phyloP scores from a whole-genome alignment of 345 rosid species.

The Hirschfeldia incana region DNA sequence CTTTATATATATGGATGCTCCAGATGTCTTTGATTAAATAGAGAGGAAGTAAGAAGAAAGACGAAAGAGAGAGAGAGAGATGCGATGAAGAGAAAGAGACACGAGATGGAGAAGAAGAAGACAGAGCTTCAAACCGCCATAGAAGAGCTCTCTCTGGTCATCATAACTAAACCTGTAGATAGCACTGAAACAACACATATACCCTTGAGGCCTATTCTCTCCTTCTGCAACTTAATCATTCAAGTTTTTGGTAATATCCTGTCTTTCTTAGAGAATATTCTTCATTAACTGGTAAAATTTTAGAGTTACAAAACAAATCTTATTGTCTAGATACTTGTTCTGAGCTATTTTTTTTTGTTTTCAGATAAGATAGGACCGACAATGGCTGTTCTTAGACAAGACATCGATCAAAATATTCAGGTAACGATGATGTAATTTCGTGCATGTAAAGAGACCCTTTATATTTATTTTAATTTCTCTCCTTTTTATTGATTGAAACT shows the following conservation, averaged over 20 bases:
- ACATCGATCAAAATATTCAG: constrained; percentile 77
- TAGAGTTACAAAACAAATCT: background rate
- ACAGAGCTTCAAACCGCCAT: constrained; percentile 73
- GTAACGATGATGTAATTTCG: constrained; percentile 42
- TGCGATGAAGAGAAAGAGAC: constrained; percentile 67
- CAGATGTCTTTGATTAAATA: background rate
- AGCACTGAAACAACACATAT: constrained; percentile 42
- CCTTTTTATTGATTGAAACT: constrained; percentile 23
- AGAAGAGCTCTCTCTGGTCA: constrained; percentile 67
- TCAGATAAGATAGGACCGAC: constrained; percentile 98
- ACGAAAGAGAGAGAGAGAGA: constrained; percentile 6
- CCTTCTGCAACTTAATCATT: constrained; percentile 64
- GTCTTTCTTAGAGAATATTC: background rate
- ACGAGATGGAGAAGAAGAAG: constrained; percentile 50
- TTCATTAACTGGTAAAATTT: background rate
- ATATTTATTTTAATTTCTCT: background rate
- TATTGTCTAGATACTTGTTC: background rate
- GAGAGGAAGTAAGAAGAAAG: constrained; percentile 5
- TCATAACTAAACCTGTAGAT: constrained; percentile 42
- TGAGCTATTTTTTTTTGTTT: constrained; percentile 22
- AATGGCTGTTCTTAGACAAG: constrained; percentile 92
- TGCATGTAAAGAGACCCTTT: constrained; percentile 24
- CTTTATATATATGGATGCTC: background rate
- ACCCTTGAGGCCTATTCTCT: constrained; percentile 67
- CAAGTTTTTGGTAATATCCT: constrained; percentile 76